Percentiles rank a stretch among this genome's conserved stretches.
Evolutionary conservation across 2,329 filamentous ascomycete species (phyloP).

Genomic region (Aspergillus sp.): DNA sequence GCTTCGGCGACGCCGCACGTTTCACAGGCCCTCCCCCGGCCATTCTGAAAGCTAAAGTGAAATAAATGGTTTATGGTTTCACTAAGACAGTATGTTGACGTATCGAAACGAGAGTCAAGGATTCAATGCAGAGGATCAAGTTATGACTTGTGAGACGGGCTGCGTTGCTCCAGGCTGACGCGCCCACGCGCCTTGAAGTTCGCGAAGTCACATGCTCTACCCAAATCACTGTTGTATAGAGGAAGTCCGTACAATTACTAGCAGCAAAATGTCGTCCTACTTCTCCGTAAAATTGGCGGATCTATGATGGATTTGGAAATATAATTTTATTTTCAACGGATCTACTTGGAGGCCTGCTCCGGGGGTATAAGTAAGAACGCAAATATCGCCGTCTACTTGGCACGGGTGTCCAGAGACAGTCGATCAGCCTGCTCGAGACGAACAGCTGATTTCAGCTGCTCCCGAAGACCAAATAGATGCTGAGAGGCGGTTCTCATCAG

Average conservation of each 20-base stretch:
- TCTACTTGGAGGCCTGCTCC: slow-evolving; percentile 16
- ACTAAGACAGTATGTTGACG: not conserved
- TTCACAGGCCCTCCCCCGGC: slow-evolving; percentile 30
- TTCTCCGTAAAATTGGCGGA: not conserved
- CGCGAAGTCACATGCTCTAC: slow-evolving; percentile 42
- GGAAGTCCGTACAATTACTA: not conserved
- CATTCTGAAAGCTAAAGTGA: slow-evolving; percentile 23
- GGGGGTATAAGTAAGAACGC: slow-evolving; percentile 23
- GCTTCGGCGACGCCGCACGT: slow-evolving; percentile 36
- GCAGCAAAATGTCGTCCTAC: not conserved
- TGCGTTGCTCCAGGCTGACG: slow-evolving; percentile 17
- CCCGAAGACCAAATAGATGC: slow-evolving; percentile 56
- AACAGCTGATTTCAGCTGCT: slow-evolving; percentile 56
- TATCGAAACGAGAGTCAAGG: not conserved
- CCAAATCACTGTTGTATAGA: not conserved
- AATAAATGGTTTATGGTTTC: not conserved
- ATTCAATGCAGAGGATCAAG: not conserved
- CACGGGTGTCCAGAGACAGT: slow-evolving; percentile 59
- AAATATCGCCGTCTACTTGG: slow-evolving; percentile 45
- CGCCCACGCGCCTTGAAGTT: slow-evolving; percentile 26
- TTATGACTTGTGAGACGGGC: not conserved
- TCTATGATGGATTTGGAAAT: not conserved
- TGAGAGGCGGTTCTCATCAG: slow-evolving; percentile 55
- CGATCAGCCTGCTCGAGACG: slow-evolving; percentile 59
- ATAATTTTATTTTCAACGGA: not conserved